Percentiles rank a stretch among this genome's conserved stretches.
These are phyloP conservation scores for Populus pruinosa DNA, from an alignment of 345 rosid genomes.

Conservation along the genomic window DNA sequence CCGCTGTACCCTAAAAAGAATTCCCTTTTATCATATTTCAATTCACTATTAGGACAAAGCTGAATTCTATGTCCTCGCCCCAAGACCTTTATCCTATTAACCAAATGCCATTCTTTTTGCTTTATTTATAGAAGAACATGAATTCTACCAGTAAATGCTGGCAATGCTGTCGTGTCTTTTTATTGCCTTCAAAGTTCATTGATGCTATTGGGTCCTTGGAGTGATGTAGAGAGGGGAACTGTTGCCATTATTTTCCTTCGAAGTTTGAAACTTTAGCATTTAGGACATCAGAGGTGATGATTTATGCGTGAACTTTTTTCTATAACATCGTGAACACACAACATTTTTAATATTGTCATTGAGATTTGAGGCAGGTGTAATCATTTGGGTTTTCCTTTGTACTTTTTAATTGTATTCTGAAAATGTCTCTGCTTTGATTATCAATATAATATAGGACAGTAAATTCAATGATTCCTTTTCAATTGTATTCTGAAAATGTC, in stretches of 20 bases:
- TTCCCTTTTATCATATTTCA: slow-evolving; percentile 7
- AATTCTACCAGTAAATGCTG: not conserved
- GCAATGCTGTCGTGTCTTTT: not conserved
- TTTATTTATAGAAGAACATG: not conserved
- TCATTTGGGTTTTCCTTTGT: too few species aligned
- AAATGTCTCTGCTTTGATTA: not conserved
- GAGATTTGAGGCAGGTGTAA: too few species aligned
- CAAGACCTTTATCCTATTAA: not conserved
- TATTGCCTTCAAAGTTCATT: not conserved
- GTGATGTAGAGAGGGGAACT: not conserved
- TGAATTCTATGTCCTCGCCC: not conserved
- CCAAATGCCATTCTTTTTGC: not conserved
- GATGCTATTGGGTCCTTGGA: not conserved
- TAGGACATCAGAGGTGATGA: not conserved
- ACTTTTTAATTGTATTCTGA: too few species aligned
- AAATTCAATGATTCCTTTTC: too few species aligned
- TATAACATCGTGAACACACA: not conserved
- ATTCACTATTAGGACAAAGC: slow-evolving; percentile 7
- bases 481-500: not conserved
- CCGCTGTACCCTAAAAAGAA: slow-evolving; percentile 14
- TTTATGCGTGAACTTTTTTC: not conserved
- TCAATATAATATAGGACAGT: not conserved
- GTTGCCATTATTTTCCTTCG: not conserved
- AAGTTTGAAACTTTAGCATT: not conserved
- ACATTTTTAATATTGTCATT: not conserved